Evolutionary conservation across 2,329 filamentous ascomycete species (phyloP), one percentile per base, ranked within the genome.

Genomic region (Westerdykella sp.): DNA sequence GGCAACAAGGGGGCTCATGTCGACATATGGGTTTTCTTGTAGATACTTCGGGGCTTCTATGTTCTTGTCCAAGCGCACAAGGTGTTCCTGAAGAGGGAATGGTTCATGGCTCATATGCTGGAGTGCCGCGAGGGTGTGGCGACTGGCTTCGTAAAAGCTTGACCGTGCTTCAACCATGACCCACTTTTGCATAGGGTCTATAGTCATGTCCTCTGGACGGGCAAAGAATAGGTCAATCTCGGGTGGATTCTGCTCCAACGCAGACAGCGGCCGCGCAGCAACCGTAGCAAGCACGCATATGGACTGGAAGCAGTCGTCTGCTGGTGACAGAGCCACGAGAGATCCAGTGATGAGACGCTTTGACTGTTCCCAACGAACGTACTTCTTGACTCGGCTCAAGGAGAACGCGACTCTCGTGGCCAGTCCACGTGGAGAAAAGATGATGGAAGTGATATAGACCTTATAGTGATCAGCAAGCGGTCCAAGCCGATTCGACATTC

Each of bases 161-260:
- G 67, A 65, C 3, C 82, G 77, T 1, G 84, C 76, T 58, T 95
- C 87, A 0, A 95, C 69, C 86, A 95, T 95, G 10, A 90, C 66
- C 63, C 82, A 83, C 53, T 85, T 80, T 28, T 77, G 65, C 13
- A 77, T 74, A 0, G 87, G 81, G 55, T 95, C 84, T 39, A 94
- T 72, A 15, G 79, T 71, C 0, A 81, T 70, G 18, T 89, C 78
- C 2, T 78, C 69, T 0, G 72, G 56, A 6, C 75, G 65, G 0
- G 78, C 77, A 69, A 88, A 90, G 56, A 84, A 83, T 0, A 95
- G 70, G 51, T 95, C 87, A 13, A 95, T 76, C 28, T 83, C 76
- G 0, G 86, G 84, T 0, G 85, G 83, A 35, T 80, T 77, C 25
- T 79, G 73, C 32, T 84, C 75, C 0, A 94, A 67, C 0, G 78